Evolutionary conservation across 2,329 filamentous ascomycete genomes (phyloP).

Genomic region (Epichloe baconii): DNA sequence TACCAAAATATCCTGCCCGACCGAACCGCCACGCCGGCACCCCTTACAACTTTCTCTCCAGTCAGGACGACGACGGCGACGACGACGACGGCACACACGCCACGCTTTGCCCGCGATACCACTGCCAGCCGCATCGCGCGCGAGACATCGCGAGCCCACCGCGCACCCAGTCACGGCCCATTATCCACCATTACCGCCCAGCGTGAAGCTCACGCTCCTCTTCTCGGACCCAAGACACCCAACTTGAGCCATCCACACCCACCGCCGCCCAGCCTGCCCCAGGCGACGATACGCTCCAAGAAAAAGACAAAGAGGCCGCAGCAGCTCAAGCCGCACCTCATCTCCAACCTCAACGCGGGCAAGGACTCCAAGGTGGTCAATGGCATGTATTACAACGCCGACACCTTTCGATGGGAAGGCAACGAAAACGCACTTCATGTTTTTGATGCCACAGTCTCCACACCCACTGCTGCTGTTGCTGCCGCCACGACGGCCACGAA

Average conservation of each 20-base stretch:
- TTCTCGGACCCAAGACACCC: slow-evolving; percentile 34
- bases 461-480: slow-evolving; percentile 32
- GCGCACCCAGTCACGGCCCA: slow-evolving; percentile 39
- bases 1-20: slow-evolving; percentile 43
- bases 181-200: slow-evolving; percentile 43
- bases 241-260: slow-evolving; percentile 23
- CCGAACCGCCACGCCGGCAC: slow-evolving; percentile 38
- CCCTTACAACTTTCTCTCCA: slow-evolving; percentile 43
- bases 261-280: slow-evolving; percentile 26
- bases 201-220: slow-evolving; percentile 37
- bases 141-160: slow-evolving; percentile 48
- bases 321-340: slow-evolving; percentile 71
- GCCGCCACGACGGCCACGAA: slow-evolving; percentile 10
- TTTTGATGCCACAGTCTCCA: slow-evolving; percentile 55
- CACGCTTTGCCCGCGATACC: slow-evolving; percentile 53
- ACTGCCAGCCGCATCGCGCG: slow-evolving; percentile 51
- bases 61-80: slow-evolving; percentile 26
- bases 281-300: slow-evolving; percentile 35
- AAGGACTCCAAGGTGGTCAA: slow-evolving; percentile 69
- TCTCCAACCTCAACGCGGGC: slow-evolving; percentile 64
- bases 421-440: slow-evolving; percentile 75
- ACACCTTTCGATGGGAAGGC: slow-evolving; percentile 82
- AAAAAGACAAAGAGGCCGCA: slow-evolving; percentile 45
- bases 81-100: slow-evolving; percentile 25
- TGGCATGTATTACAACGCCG: slow-evolving; percentile 91